Conservation (phyloP, 345 rosid species). For the Bruguiera parviflora region DNA sequence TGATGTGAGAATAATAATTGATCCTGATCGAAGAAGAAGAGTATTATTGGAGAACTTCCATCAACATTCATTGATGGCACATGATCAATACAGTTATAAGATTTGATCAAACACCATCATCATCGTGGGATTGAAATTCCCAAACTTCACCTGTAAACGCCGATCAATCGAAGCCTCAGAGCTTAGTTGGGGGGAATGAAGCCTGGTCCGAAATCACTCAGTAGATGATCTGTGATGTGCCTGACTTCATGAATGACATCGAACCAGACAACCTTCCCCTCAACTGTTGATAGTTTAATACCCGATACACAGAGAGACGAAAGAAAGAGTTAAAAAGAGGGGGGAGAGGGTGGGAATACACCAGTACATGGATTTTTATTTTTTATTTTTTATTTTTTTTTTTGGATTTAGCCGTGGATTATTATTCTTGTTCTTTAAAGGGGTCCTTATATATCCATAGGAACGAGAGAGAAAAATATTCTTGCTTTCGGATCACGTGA, state of each 20-base stretch:
- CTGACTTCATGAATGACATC: slow-evolving; percentile 44
- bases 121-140: too few species aligned
- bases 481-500: slow-evolving; percentile 25
- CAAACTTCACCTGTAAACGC: not conserved
- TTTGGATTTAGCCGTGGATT: slow-evolving; percentile 31
- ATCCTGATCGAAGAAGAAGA: too few species aligned
- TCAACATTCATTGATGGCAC: too few species aligned
- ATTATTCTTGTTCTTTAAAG: slow-evolving; percentile 10
- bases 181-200: slow-evolving; percentile 80
- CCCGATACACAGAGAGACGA: not conserved
- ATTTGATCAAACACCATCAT: too few species aligned
- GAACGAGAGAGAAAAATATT: not conserved
- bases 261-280: slow-evolving; percentile 84
- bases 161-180: not conserved
- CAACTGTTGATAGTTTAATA: slow-evolving; percentile 36
- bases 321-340: slow-evolving; percentile 6
- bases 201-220: slow-evolving; percentile 92
- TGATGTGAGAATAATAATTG: too few species aligned
- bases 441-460: slow-evolving; percentile 29
- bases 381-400: not conserved
- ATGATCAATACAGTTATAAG: too few species aligned
- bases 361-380: not conserved
- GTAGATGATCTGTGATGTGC: not conserved
- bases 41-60: too few species aligned
- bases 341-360: not conserved